phyloP scores from a whole-genome alignment of 2,329 filamentous ascomycete species.

The Aspergillus fumigatiaffinis region DNA sequence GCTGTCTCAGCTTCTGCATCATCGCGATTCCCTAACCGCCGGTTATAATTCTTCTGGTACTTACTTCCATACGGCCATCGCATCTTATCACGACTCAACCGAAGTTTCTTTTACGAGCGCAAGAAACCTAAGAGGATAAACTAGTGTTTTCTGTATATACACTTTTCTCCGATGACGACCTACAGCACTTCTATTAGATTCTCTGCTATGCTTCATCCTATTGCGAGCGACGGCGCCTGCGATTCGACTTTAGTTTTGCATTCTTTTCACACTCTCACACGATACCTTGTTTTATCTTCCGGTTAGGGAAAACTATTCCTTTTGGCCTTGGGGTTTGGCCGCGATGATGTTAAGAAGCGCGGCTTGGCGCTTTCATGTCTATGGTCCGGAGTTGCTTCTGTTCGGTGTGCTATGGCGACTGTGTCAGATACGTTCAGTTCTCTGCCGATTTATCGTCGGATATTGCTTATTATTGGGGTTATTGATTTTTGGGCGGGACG shows the following conservation, averaged over 20 bases:
- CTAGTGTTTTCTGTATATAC: constrained; percentile 34
- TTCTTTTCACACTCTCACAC: constrained; percentile 23
- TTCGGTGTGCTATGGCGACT: constrained; percentile 26
- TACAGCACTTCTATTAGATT: constrained; percentile 31
- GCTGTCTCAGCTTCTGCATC: constrained; percentile 31
- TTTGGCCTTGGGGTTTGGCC: constrained; percentile 29
- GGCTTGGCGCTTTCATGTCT: constrained; percentile 34
- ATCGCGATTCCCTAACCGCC: constrained; percentile 33
- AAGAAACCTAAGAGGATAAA: constrained; percentile 28
- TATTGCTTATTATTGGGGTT: constrained; percentile 23
- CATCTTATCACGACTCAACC: constrained; percentile 23
- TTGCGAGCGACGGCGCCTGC: constrained; percentile 42
- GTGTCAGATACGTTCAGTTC: constrained; percentile 26
- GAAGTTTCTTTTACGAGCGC: constrained; percentile 23
- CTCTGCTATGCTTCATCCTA: constrained; percentile 32
- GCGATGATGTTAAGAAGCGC: constrained; percentile 38
- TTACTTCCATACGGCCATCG: constrained; percentile 27
- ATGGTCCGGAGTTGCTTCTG: constrained; percentile 34
- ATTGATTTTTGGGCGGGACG: constrained; percentile 29
- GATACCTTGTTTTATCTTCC: constrained; percentile 36
- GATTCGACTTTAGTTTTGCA: constrained; percentile 33
- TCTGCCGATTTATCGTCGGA: constrained; percentile 27
- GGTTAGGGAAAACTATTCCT: constrained; percentile 32
- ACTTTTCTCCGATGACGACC: constrained; percentile 33
- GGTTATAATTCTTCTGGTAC: constrained; percentile 30